A percentile compares a stretch with the other conserved stretches of the same genome.
These are phyloP conservation scores for Fraxinus angustifolia DNA, from an alignment of 305 asterid species.

Conservation along the genomic window DNA sequence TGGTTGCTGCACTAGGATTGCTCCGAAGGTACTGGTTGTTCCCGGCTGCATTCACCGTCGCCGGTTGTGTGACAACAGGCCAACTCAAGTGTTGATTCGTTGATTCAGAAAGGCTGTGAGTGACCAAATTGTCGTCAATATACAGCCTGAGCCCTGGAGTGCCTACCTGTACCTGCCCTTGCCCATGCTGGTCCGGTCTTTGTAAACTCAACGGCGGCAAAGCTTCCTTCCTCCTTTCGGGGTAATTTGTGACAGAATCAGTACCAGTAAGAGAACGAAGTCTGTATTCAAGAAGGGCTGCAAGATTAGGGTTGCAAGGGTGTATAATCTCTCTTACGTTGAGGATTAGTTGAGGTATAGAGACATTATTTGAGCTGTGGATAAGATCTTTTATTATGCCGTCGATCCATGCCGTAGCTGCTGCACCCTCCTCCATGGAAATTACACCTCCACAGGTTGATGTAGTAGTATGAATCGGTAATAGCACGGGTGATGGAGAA, in stretches of 20 bases:
- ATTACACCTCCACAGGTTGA: background rate
- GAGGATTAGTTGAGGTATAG: slow-evolving; percentile 81
- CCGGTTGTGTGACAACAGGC: slow-evolving; percentile 18
- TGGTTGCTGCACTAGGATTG: slow-evolving; percentile 6
- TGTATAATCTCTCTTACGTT: slow-evolving; percentile 85
- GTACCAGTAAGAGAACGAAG: slow-evolving; percentile 64
- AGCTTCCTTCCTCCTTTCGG: slow-evolving; percentile 23
- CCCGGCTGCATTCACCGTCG: slow-evolving; percentile 20
- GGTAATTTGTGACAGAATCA: background rate
- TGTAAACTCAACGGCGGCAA: slow-evolving; percentile 13
- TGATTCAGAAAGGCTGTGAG: slow-evolving; percentile 29
- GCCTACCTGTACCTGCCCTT: slow-evolving; percentile 12
- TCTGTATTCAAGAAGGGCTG: slow-evolving; percentile 63
- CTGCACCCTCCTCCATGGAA: slow-evolving; percentile 42
- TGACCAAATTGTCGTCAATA: slow-evolving; percentile 24
- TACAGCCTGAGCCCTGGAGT: slow-evolving; percentile 16
- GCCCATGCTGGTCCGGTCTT: background rate
- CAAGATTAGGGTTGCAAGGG: slow-evolving; percentile 94
- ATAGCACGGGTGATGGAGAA: slow-evolving; percentile 14
- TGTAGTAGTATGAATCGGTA: background rate
- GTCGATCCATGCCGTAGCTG: slow-evolving; percentile 81
- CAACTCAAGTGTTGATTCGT: slow-evolving; percentile 26
- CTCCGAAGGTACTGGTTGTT: slow-evolving; percentile 22
- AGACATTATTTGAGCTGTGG: slow-evolving; percentile 59
- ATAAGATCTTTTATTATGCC: slow-evolving; percentile 84